Evolutionary conservation across 306 rosid species (phyloP).

Genomic region (Cucumis cinereus): DNA sequence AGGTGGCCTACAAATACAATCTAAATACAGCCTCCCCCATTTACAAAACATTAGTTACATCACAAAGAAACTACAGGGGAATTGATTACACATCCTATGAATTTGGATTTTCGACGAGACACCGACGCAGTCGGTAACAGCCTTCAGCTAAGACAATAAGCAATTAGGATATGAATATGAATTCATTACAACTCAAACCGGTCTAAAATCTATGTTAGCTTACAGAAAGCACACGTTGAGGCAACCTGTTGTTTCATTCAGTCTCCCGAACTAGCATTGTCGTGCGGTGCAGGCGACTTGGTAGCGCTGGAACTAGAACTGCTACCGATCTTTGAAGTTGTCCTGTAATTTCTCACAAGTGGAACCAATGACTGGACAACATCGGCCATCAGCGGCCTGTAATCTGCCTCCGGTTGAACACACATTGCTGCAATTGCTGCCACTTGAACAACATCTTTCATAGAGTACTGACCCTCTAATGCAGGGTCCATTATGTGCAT

Average conservation of each 20-base stretch:
- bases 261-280: slow-evolving; percentile 25
- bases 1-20: neutral
- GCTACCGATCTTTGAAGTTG: slow-evolving; percentile 47
- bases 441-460: slow-evolving; percentile 91
- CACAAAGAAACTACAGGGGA: neutral
- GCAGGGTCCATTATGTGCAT: slow-evolving; percentile 80
- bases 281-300: slow-evolving; percentile 34
- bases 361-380: slow-evolving; percentile 94
- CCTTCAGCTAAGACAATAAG: neutral
- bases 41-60: neutral
- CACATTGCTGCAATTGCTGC: slow-evolving; percentile 97
- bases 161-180: neutral
- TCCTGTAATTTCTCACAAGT: slow-evolving; percentile 44
- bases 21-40: neutral
- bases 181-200: neutral
- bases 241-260: slow-evolving; percentile 4
- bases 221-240: slow-evolving; percentile 3
- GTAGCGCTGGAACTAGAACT: slow-evolving; percentile 41
- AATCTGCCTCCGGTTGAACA: slow-evolving; percentile 89
- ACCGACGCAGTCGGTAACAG: neutral
- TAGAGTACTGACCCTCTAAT: slow-evolving; percentile 73
- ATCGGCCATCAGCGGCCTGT: slow-evolving; percentile 95
- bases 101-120: neutral
- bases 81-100: neutral
- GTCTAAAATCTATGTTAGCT: slow-evolving; percentile 17